These are phyloP conservation scores for Ophiocordyceps camponoti-rufipedis DNA, from an alignment of 2,329 filamentous ascomycete species.

Conservation along the genomic window DNA sequence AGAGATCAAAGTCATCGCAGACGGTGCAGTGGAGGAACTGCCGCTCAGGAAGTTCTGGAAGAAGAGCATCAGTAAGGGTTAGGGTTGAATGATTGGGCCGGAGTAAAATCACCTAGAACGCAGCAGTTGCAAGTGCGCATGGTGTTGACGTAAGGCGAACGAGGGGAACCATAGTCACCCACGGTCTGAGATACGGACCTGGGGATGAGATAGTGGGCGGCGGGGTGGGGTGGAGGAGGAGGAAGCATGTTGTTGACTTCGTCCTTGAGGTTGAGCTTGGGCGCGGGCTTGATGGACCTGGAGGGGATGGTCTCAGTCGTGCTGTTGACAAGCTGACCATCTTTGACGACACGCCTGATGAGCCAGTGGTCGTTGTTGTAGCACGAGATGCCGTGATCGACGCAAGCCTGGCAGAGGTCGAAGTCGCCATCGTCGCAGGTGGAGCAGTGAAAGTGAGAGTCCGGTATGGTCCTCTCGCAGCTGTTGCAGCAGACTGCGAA, in stretches of 20 bases:
- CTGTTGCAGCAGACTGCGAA: constrained; percentile 91
- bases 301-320: constrained; percentile 64
- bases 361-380: constrained; percentile 72
- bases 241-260: constrained; percentile 2
- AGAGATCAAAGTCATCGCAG: constrained; percentile 88
- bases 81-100: no score
- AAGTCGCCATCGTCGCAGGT: constrained; percentile 89
- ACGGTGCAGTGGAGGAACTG: constrained; percentile 70
- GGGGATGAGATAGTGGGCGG: no score
- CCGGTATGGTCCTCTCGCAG: constrained; percentile 61
- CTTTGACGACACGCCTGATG: constrained; percentile 70
- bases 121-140: constrained; percentile 55
- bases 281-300: constrained; percentile 25
- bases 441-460: constrained; percentile 85
- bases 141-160: constrained; percentile 7
- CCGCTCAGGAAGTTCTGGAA: constrained; percentile 48
- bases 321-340: constrained; percentile 68
- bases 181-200: background rate
- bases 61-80: background rate
- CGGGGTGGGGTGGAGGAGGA: background rate
- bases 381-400: constrained; percentile 61
- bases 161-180: background rate
- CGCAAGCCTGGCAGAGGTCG: constrained; percentile 71
- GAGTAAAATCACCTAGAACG: constrained; percentile 19
- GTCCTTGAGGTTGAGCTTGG: constrained; percentile 6